Conservation (phyloP, 2,329 filamentous ascomycete genomes). For the Macroventuria anomochaeta region DNA sequence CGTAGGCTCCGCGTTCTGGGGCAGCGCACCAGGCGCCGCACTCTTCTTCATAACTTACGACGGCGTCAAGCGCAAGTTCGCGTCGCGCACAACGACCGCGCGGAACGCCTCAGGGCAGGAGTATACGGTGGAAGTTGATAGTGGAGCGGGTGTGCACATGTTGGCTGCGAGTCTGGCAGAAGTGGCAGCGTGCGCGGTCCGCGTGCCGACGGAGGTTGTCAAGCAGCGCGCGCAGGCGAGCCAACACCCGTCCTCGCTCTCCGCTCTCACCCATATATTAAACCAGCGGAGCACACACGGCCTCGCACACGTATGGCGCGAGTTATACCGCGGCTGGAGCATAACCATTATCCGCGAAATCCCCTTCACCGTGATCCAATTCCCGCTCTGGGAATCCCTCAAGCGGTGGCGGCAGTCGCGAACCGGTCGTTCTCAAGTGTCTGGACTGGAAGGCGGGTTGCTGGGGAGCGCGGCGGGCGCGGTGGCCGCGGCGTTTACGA, state of each 20-base stretch:
- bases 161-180: conserved; percentile 84
- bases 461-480: conserved; percentile 86
- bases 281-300: conserved; percentile 49
- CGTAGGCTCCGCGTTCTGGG: conserved; percentile 85
- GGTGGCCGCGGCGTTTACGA: conserved; percentile 85
- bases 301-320: conserved; percentile 69
- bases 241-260: conserved; percentile 73
- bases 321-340: conserved; percentile 89
- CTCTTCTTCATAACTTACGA: conserved; percentile 99
- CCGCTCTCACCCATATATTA: conserved; percentile 74
- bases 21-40: conserved; percentile 90
- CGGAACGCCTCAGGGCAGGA: conserved; percentile 41
- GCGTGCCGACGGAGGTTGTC: conserved; percentile 94
- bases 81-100: conserved; percentile 18
- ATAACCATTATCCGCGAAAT: conserved; percentile 96
- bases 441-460: conserved; percentile 78
- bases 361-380: conserved; percentile 96
- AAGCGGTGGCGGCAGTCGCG: conserved; percentile 70
- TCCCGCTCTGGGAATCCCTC: conserved; percentile 94
- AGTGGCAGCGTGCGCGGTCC: conserved; percentile 86
- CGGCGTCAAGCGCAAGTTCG: conserved; percentile 60
- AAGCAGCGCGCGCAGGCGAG: conserved; percentile 95
- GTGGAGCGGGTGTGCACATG: conserved; percentile 70
- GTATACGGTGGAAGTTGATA: conserved; percentile 21
- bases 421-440: conserved; percentile 59